phyloP scores from a whole-genome alignment of 2,329 filamentous ascomycete species.

The Teratosphaeria epicoccoides region DNA sequence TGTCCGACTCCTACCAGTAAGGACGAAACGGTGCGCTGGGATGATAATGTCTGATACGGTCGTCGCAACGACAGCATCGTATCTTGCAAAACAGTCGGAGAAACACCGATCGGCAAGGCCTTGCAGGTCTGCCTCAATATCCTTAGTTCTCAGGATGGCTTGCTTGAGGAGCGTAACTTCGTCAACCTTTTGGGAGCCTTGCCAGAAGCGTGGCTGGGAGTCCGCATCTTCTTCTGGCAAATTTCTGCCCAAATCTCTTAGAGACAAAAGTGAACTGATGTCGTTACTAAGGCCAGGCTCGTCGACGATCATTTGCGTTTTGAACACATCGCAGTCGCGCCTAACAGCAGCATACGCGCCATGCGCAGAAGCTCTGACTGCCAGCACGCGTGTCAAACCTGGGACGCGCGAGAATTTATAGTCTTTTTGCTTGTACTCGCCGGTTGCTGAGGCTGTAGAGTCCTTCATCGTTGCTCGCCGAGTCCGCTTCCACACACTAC shows the following conservation, averaged over 20 bases:
- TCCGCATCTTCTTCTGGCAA: slow-evolving; percentile 32
- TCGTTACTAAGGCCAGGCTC: slow-evolving; percentile 65
- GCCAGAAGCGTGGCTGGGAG: slow-evolving; percentile 39
- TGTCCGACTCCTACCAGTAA: slow-evolving; percentile 62
- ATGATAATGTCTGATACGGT: slow-evolving; percentile 58
- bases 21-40: slow-evolving; percentile 72
- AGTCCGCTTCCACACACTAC: slow-evolving; percentile 83
- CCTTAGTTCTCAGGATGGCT: slow-evolving; percentile 50
- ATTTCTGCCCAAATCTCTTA: slow-evolving; percentile 45
- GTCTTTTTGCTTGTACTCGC: slow-evolving; percentile 62
- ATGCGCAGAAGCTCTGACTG: slow-evolving; percentile 77
- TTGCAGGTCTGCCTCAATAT: slow-evolving; percentile 54
- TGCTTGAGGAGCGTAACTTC: slow-evolving; percentile 44
- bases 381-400: slow-evolving; percentile 71
- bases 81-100: slow-evolving; percentile 31
- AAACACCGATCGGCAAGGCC: slow-evolving; percentile 35
- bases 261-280: slow-evolving; percentile 56
- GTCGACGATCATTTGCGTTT: slow-evolving; percentile 56
- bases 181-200: slow-evolving; percentile 33
- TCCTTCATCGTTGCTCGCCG: slow-evolving; percentile 73
- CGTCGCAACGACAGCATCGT: slow-evolving; percentile 39
- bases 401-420: slow-evolving; percentile 93
- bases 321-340: slow-evolving; percentile 72
- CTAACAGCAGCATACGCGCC: slow-evolving; percentile 83
- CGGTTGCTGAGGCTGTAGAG: slow-evolving; percentile 37